Conservation (phyloP, 2,329 filamentous ascomycete species). For the Leptographium procerum region DNA sequence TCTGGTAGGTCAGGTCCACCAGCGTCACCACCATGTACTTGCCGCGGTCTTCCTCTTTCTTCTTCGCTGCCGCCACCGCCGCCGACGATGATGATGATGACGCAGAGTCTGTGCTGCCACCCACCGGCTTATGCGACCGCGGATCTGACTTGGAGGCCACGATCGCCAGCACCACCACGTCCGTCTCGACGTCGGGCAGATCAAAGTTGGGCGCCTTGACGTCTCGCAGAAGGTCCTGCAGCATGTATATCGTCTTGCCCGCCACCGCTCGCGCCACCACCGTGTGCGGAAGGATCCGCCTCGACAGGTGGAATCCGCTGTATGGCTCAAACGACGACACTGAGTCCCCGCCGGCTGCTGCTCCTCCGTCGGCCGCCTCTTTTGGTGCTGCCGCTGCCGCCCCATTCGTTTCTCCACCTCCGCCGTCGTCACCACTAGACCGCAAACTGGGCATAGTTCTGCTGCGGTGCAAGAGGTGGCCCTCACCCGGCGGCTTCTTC, state of each 20-base stretch:
- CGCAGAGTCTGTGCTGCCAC: conserved; percentile 3
- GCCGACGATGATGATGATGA: no score
- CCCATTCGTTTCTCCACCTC: conserved; percentile 2
- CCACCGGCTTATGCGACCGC: conserved; percentile 40
- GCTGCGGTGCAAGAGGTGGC: conserved; percentile 28
- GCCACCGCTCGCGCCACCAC: conserved; percentile 67
- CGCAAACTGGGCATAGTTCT: conserved; percentile 27
- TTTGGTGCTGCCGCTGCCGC: not conserved
- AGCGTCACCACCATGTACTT: conserved; percentile 92
- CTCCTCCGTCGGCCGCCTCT: not conserved
- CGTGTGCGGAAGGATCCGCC: conserved; percentile 70
- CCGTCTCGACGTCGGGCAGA: conserved; percentile 70
- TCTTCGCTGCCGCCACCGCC: not conserved
- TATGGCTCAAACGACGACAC: conserved; percentile 64
- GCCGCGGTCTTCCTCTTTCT: conserved; percentile 29
- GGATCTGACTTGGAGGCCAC: conserved; percentile 83
- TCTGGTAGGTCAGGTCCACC: conserved; percentile 78
- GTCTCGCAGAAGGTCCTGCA: conserved; percentile 69
- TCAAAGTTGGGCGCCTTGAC: conserved; percentile 77
- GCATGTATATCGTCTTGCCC: conserved; percentile 62
- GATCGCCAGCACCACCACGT: conserved; percentile 82
- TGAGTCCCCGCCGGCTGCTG: conserved; percentile 1
- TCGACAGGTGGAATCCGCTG: conserved; percentile 73
- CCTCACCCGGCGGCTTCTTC: not conserved
- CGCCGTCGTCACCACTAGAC: not conserved